These are phyloP conservation scores for Cubamyces lactineus DNA, from an alignment of 768 basidiomycete genomes.

Conservation along the genomic window DNA sequence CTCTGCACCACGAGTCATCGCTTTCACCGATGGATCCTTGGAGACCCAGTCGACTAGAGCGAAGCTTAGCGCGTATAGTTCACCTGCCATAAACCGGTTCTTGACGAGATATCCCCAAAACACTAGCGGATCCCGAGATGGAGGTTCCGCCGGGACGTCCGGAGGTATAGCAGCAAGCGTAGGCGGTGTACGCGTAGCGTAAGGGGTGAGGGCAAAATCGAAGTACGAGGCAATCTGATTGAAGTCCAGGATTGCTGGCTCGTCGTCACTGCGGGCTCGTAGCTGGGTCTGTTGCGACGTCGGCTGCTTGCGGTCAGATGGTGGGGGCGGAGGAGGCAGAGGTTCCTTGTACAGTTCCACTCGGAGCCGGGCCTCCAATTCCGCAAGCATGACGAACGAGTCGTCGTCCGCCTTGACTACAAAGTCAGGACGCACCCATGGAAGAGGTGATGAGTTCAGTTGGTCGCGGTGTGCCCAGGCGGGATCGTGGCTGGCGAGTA, in stretches of 20 bases:
- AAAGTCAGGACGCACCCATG: conserved; percentile 89
- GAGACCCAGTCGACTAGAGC: conserved; percentile 87
- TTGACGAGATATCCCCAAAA: conserved; percentile 93
- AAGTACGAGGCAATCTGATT: conserved; percentile 9
- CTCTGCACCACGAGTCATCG: conserved; percentile 78
- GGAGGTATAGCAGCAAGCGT: conserved; percentile 13
- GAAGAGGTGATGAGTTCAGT: conserved; percentile 42
- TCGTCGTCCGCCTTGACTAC: conserved; percentile 96
- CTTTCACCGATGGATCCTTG: conserved; percentile 68
- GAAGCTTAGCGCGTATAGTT: conserved; percentile 89
- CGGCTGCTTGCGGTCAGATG: conserved; percentile 6
- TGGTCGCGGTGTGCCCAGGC: conserved; percentile 55
- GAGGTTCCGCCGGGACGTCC: conserved; percentile 17
- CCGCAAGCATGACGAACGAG: conserved; percentile 92
- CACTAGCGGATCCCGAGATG: conserved; percentile 62
- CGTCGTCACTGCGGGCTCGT: background rate
- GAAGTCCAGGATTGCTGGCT: conserved; percentile 11
- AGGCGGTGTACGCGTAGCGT: conserved; percentile 6
- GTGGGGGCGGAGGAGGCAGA: conserved; percentile 14
- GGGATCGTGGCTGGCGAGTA: conserved; percentile 77
- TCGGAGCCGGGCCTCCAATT: conserved; percentile 88
- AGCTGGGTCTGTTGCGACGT: conserved; percentile 3
- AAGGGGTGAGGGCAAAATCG: conserved; percentile 4
- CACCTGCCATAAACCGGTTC: conserved; percentile 94
- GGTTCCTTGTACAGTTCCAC: conserved; percentile 60